Evolutionary conservation across 2,329 filamentous ascomycete genomes (phyloP), one percentile per base, ranked within the genome.

Genomic region (Leptodontidium sp.): DNA sequence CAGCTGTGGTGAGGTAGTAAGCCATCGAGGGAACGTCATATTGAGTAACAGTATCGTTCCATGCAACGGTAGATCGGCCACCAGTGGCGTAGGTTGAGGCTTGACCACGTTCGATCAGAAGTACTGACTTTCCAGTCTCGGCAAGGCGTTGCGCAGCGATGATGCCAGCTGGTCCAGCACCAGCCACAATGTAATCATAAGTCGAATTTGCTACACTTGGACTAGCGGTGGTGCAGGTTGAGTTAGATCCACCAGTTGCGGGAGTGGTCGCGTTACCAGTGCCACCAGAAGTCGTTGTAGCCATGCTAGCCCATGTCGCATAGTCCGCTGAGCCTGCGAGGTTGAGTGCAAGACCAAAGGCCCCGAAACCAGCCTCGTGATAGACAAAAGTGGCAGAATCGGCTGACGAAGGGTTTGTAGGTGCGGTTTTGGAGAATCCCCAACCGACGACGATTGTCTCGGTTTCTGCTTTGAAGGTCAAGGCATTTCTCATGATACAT

Each of bases 11-110:
- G 78, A 74, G 69, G 47, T 91, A 83, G 76, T 91, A 91, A 78
- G 87, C 89, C 71, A 92, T 85, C 47, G 89, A 88, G 0, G 90
- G 90, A 4, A 91, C 87, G 73, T 92, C 90, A 72, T 92, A 91
- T 38, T 90, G 87, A 17, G 89, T 91, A 50, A 91, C 65, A 12
- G 72, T 73, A 5, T 71, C 65, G 50, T 75, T 74, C 72, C 72
- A 75, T 43, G 29, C 61, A 9, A 75, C 69, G 14, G 63, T 67
- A 26, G 68, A 71, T 55, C 70, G 66, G 24, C 72, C 72, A 24
- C 73, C 72, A 29, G 67, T 68, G 3, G 67, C 66, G 47, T 73
- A 74, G n/a, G 67, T 69, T 24, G 71, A 74, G 21, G 58, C 69
- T 15, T 61, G 35, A 40, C 73, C 71, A 29, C 68, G 64, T 65